These are phyloP conservation scores for Flaveria sonorensis DNA, from an alignment of 129 eudicot species.

Conservation along the genomic window DNA sequence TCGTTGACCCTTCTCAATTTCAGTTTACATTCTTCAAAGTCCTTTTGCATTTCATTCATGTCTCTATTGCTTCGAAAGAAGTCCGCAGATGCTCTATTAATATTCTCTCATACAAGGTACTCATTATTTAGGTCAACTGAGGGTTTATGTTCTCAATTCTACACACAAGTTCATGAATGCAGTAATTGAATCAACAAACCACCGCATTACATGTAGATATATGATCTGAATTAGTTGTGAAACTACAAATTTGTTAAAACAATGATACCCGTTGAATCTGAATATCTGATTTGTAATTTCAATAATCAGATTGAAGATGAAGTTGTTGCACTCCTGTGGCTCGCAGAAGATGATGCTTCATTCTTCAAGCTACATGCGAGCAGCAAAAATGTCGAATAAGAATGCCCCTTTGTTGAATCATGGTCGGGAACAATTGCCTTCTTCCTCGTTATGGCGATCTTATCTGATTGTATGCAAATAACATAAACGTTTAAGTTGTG, in stretches of 20 bases:
- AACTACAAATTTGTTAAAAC: too few relatives aligned
- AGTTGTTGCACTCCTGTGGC: constrained; percentile 24
- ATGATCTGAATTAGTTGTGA: background rate
- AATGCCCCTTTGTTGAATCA: constrained; percentile 27
- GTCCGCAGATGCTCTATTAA: constrained; percentile 12
- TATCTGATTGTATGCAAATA: constrained; percentile 43
- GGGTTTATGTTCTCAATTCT: background rate
- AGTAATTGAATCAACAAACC: background rate
- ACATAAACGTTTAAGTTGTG: background rate
- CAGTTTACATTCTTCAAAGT: background rate
- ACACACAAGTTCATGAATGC: background rate
- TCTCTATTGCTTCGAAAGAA: constrained; percentile 17
- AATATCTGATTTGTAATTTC: too few relatives aligned
- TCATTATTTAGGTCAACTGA: background rate
- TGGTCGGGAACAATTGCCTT: constrained; percentile 16
- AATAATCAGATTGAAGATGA: background rate
- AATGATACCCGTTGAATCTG: too few relatives aligned
- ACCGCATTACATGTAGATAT: constrained; percentile 2
- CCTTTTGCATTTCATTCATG: constrained; percentile 7
- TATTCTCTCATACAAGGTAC: background rate
- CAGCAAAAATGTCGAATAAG: constrained; percentile 32
- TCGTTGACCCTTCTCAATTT: background rate
- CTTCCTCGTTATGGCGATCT: constrained; percentile 38
- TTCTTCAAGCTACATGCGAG: constrained; percentile 48
- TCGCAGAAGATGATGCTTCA: constrained; percentile 44